phyloP scores from a whole-genome alignment of 805 yeast genomes.

The Starmerella cellae region DNA sequence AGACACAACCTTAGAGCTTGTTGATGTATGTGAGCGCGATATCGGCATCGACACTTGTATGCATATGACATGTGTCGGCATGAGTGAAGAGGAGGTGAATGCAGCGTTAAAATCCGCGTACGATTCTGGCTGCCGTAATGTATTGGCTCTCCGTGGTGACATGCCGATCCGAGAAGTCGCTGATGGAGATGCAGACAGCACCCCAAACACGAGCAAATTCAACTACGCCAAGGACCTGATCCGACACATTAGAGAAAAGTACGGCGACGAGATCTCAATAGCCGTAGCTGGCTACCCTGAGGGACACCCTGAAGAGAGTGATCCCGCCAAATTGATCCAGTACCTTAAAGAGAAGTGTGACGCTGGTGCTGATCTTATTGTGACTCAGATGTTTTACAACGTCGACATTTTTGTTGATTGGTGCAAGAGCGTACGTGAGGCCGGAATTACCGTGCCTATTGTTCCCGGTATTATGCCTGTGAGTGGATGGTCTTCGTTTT shows the following conservation, averaged over 20 bases:
- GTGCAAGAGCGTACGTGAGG: constrained; percentile 57
- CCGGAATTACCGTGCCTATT: constrained; percentile 72
- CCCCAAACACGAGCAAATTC: constrained; percentile 30
- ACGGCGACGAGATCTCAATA: constrained; percentile 81
- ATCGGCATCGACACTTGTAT: constrained; percentile 91
- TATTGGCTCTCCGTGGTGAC: constrained; percentile 89
- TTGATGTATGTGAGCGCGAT: constrained; percentile 77
- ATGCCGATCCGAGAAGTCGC: constrained; percentile 57
- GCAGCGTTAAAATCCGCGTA: constrained; percentile 75
- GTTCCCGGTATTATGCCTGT: constrained; percentile 99
- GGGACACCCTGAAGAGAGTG: constrained; percentile 83
- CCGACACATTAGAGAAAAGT: constrained; percentile 53
- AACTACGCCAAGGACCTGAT: constrained; percentile 79
- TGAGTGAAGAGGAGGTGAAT: constrained; percentile 71
- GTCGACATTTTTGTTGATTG: constrained; percentile 71
- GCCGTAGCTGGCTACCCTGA: constrained; percentile 98
- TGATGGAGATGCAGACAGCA: not conserved
- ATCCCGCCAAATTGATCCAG: constrained; percentile 38
- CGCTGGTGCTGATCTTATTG: constrained; percentile 84
- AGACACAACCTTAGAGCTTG: constrained; percentile 72
- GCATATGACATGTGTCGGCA: constrained; percentile 95
- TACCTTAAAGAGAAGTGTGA: constrained; percentile 80
- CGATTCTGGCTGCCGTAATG: constrained; percentile 87
- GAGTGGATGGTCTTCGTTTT: constrained; percentile 81
- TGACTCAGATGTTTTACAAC: constrained; percentile 96